Conservation (phyloP, 2,329 filamentous ascomycete species). For the Atkinsonella hypoxylon region DNA sequence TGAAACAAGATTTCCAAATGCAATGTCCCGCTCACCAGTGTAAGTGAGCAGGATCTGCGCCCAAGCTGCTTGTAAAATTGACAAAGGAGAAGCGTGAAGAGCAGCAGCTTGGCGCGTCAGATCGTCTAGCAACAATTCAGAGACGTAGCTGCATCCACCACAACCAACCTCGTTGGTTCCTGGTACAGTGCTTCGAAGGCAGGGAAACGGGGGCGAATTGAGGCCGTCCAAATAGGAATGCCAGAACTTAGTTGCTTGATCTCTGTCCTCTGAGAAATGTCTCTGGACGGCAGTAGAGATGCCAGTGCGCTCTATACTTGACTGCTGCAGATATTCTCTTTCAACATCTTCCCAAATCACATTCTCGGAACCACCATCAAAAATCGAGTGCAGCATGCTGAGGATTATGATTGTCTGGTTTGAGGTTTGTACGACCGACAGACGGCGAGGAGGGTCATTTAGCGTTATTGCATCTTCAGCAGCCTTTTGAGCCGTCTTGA, state of each 20-base stretch:
- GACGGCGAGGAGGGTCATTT: background rate
- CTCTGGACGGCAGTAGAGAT: conserved; percentile 9
- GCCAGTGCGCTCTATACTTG: conserved; percentile 6
- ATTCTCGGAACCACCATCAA: conserved; percentile 23
- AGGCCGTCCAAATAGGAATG: conserved; percentile 10
- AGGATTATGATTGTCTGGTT: conserved; percentile 13
- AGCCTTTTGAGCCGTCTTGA: conserved; percentile 7
- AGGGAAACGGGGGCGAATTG: conserved; percentile 7
- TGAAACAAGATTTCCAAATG: conserved; percentile 23
- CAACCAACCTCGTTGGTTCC: background rate
- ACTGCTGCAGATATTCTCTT: conserved; percentile 9
- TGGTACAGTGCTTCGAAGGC: background rate
- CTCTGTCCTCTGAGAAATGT: conserved; percentile 7
- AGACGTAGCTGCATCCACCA: conserved; percentile 7
- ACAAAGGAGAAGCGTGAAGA: conserved; percentile 18
- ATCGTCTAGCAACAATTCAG: conserved; percentile 6
- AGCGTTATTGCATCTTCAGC: conserved; percentile 3
- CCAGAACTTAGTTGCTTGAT: conserved; percentile 8
- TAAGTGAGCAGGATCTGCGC: conserved; percentile 22
- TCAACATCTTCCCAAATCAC: conserved; percentile 21
- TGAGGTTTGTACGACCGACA: background rate
- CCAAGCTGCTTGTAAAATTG: conserved; percentile 25
- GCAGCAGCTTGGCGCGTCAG: conserved; percentile 10
- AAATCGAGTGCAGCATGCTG: conserved; percentile 25
- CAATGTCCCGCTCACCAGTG: conserved; percentile 20